phyloP scores from a whole-genome alignment of 2,329 filamentous ascomycete species.

The Colletotrichum tropicale region DNA sequence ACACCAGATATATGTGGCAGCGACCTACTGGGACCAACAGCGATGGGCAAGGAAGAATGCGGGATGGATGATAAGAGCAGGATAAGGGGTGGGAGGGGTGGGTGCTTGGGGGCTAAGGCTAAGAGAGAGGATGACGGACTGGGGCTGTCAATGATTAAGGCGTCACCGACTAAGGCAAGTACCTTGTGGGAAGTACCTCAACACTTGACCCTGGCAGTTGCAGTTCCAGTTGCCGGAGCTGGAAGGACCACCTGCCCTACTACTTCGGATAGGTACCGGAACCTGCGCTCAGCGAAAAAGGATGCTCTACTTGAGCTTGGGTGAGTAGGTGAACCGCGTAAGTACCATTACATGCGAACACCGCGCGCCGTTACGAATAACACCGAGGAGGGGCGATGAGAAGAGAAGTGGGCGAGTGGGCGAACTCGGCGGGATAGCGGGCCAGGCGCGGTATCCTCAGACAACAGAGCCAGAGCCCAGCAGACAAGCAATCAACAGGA shows the following conservation, averaged over 20 bases:
- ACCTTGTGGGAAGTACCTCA: background rate
- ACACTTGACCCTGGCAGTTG: background rate
- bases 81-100: constrained; percentile 7
- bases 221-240: background rate
- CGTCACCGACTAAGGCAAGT: constrained; percentile 18
- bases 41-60: constrained; percentile 15
- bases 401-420: background rate
- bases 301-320: background rate
- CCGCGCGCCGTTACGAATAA: constrained; percentile 13
- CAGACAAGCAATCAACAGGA: background rate
- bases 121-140: constrained; percentile 13
- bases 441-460: background rate
- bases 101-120: background rate
- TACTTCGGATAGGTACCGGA: background rate
- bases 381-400: background rate
- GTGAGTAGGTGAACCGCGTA: background rate
- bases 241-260: background rate
- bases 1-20: constrained; percentile 19
- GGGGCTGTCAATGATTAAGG: constrained; percentile 21
- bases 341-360: background rate
- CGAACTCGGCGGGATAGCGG: constrained; percentile 6
- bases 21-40: constrained; percentile 15
- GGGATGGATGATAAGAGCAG: constrained; percentile 18
- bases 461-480: background rate
- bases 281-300: background rate